Conservation (phyloP, 495 filamentous ascomycete genomes). For the Terfezia claveryi region DNA sequence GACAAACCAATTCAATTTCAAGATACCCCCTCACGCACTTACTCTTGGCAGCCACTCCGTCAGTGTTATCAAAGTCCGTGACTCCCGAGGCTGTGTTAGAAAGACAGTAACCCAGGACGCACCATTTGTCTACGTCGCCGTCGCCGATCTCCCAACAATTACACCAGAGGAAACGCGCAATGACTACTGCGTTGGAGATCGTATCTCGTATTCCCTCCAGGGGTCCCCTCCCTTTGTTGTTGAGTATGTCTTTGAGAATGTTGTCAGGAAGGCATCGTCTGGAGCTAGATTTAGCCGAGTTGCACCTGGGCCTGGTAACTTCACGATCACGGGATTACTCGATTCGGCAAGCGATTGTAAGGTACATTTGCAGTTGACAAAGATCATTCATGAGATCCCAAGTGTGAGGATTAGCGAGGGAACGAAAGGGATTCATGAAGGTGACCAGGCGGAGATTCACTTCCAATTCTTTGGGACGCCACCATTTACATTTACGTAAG, state of each 20-base stretch:
- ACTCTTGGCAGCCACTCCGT: slow-evolving; percentile 68
- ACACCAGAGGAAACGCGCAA: slow-evolving; percentile 58
- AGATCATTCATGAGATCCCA: slow-evolving; percentile 74
- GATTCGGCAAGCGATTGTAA: slow-evolving; percentile 70
- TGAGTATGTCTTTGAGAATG: slow-evolving; percentile 68
- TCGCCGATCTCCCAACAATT: slow-evolving; percentile 81
- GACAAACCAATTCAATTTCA: slow-evolving; percentile 47
- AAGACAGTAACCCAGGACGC: slow-evolving; percentile 37
- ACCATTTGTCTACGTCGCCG: slow-evolving; percentile 59
- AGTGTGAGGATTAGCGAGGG: slow-evolving; percentile 75
- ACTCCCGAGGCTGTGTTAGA: slow-evolving; percentile 60
- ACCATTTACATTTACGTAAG: slow-evolving; percentile 83
- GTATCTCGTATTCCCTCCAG: slow-evolving; percentile 70
- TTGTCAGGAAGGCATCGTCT: slow-evolving; percentile 53
- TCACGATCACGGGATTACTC: slow-evolving; percentile 61
- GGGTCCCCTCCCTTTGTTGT: slow-evolving; percentile 80
- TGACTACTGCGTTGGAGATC: slow-evolving; percentile 90
- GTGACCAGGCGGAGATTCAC: slow-evolving; percentile 70
- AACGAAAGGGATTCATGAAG: slow-evolving; percentile 83
- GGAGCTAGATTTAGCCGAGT: slow-evolving; percentile 67
- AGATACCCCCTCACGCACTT: slow-evolving; percentile 60
- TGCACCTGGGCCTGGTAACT: slow-evolving; percentile 70
- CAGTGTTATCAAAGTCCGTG: slow-evolving; percentile 68
- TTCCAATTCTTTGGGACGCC: slow-evolving; percentile 90
- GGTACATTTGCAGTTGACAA: slow-evolving; percentile 49